Percentiles rank a stretch among this genome's conserved stretches.
Conservation (phyloP, 768 basidiomycete species). For the Panaeolus papilionaceus region DNA sequence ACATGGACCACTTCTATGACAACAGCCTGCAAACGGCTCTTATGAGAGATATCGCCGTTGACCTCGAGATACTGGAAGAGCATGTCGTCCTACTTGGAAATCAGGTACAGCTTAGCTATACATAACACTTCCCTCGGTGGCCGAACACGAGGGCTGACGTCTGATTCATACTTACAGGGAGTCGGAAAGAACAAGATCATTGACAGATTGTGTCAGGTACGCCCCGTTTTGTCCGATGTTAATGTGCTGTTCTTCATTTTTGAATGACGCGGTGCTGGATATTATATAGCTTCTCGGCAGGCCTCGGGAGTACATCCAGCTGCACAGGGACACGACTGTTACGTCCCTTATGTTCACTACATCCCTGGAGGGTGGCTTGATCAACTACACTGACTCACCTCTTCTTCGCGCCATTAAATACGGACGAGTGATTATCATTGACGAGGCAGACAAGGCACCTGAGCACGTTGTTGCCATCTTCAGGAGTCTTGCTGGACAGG, state of each 20-base stretch:
- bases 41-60: slow-evolving; percentile 70
- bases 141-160: slow-evolving; percentile 9
- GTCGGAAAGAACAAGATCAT: slow-evolving; percentile 78
- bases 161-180: slow-evolving; percentile 41
- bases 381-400: slow-evolving; percentile 70
- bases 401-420: slow-evolving; percentile 65
- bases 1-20: slow-evolving; percentile 76
- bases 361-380: slow-evolving; percentile 58
- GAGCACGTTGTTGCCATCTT: slow-evolving; percentile 78
- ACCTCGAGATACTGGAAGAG: slow-evolving; percentile 64
- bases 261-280: background rate
- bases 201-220: slow-evolving; percentile 65
- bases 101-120: slow-evolving; percentile 53
- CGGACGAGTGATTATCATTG: slow-evolving; percentile 72
- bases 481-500: slow-evolving; percentile 69
- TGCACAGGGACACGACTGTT: slow-evolving; percentile 74
- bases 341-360: slow-evolving; percentile 76
- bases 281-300: slow-evolving; percentile 56
- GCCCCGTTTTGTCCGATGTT: background rate
- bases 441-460: slow-evolving; percentile 77
- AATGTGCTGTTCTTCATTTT: background rate
- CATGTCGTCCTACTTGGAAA: slow-evolving; percentile 73
- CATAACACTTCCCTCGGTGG: background rate
- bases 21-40: slow-evolving; percentile 71
- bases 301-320: slow-evolving; percentile 72